Conservation (phyloP, 106 monocot species). For the Chionographis japonica region DNA sequence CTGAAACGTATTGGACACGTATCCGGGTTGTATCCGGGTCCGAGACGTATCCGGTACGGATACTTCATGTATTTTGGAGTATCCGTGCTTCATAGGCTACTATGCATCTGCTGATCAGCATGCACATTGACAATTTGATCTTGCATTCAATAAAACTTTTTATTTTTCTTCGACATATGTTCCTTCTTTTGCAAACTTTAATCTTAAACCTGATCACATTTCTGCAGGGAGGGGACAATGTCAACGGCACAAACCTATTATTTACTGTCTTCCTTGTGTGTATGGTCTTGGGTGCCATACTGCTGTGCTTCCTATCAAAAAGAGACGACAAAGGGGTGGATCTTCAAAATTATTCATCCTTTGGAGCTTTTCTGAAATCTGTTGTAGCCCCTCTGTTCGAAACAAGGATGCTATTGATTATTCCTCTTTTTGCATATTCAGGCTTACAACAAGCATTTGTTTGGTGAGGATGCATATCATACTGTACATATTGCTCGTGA, state of each 20-base stretch:
- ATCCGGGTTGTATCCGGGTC: too few species aligned
- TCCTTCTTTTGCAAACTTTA: too few species aligned
- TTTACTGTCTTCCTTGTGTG: conserved; percentile 74
- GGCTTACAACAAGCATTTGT: conserved; percentile 91
- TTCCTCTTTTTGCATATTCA: conserved; percentile 87
- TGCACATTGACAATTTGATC: too few species aligned
- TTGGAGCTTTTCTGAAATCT: conserved; percentile 48
- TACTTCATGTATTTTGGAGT: too few species aligned
- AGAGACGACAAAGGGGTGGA: conserved; percentile 52
- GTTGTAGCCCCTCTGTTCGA: conserved; percentile 58
- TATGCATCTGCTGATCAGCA: too few species aligned
- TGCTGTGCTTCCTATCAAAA: conserved; percentile 80
- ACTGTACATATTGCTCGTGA: background rate
- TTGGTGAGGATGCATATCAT: conserved; percentile 40
- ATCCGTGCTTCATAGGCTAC: too few species aligned
- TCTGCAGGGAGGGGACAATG: conserved; percentile 53
- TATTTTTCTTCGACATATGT: too few species aligned
- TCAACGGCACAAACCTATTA: conserved; percentile 57
- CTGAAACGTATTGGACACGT: too few species aligned
- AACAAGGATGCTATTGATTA: conserved; percentile 57
- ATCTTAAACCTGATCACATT: background rate
- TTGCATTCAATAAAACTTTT: too few species aligned
- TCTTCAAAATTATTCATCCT: conserved; percentile 20
- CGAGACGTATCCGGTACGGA: too few species aligned
- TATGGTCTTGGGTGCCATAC: conserved; percentile 60